Conservation (phyloP, 192 early-diverging fungal species). For the Coemansia sp. region DNA sequence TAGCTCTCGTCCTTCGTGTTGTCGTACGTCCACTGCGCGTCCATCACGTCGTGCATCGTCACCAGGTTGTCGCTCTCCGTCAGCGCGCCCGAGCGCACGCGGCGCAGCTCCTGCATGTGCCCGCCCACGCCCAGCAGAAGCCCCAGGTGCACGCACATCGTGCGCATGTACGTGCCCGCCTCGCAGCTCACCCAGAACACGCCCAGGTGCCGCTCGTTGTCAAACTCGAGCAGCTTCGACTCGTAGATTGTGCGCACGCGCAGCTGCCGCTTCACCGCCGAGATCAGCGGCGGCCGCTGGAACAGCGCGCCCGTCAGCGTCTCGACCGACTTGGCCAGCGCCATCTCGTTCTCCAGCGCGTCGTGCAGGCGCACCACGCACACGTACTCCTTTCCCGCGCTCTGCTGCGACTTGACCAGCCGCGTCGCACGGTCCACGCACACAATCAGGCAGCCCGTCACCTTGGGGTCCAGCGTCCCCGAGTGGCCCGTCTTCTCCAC, state of each 20-base stretch:
- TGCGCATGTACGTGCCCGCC: conserved; percentile 99
- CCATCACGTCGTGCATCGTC: conserved; percentile 98
- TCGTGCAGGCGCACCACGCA: conserved; percentile 94
- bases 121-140: conserved; percentile 93
- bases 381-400: conserved; percentile 99
- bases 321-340: conserved; percentile 82
- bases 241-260: conserved; percentile 99
- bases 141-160: conserved; percentile 98
- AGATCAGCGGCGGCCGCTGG: conserved; percentile 98
- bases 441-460: conserved; percentile 98
- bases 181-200: conserved; percentile 99
- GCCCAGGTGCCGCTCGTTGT: conserved; percentile 93
- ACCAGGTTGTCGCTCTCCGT: conserved; percentile 94
- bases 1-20: conserved; percentile 98
- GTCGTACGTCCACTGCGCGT: conserved; percentile 98
- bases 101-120: conserved; percentile 99
- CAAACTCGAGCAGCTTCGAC: conserved; percentile 92
- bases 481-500: conserved; percentile 99
- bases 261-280: conserved; percentile 98
- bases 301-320: conserved; percentile 98
- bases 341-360: conserved; percentile 86
- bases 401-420: conserved; percentile 98
- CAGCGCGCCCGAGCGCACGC: conserved; percentile 90
- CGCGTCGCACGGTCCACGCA: conserved; percentile 98
- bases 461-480: conserved; percentile 98